These are phyloP conservation scores for Zygosaccharomyces bailii DNA, from an alignment of 805 yeast species.

Conservation along the genomic window DNA sequence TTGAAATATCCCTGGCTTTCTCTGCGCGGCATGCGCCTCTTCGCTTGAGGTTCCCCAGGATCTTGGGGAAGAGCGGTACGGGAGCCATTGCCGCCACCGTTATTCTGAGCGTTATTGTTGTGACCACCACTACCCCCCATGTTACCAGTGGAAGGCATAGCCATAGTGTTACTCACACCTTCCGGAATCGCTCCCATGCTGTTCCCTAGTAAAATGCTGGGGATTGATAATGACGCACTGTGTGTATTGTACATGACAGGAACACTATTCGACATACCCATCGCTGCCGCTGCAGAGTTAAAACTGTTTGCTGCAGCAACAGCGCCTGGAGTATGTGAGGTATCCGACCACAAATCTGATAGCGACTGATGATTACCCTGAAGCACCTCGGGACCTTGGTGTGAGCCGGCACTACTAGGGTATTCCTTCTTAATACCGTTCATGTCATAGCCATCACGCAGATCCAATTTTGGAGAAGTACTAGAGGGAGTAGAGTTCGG, in stretches of 20 bases:
- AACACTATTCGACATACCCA: neutral
- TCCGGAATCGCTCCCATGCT: neutral
- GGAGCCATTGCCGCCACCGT: neutral
- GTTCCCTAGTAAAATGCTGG: neutral
- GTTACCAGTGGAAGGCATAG: neutral
- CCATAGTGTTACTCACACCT: neutral
- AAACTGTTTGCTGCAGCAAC: neutral
- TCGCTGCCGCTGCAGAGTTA: neutral
- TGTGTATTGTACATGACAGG: conserved; percentile 1
- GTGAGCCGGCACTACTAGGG: neutral
- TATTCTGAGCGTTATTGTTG: neutral
- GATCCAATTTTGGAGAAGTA: neutral
- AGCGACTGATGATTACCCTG: neutral
- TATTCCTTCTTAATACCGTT: neutral
- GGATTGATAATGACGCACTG: neutral
- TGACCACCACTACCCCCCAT: neutral
- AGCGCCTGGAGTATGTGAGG: neutral
- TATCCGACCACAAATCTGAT: neutral
- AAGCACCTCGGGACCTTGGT: neutral
- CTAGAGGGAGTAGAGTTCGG: conserved; percentile 9
- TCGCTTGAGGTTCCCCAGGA: neutral
- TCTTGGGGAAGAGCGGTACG: neutral
- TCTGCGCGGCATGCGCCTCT: neutral
- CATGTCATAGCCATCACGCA: conserved; percentile 1
- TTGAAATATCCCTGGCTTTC: conserved; percentile 18